Percentiles rank a stretch among this genome's conserved stretches.
Evolutionary conservation across 495 filamentous ascomycete genomes (phyloP).

Genomic region (Penicillium coffeae): DNA sequence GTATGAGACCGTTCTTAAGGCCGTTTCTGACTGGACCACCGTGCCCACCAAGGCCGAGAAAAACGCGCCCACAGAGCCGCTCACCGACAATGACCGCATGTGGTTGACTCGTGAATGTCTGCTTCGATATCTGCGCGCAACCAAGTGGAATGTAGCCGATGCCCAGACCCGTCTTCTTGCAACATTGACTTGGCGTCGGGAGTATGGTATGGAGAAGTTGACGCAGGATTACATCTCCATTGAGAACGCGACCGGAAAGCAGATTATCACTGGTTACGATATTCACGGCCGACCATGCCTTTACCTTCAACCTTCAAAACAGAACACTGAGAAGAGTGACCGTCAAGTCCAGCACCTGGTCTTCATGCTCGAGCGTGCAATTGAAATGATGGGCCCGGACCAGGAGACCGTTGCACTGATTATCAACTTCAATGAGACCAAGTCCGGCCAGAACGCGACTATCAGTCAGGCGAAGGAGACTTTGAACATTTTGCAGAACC

Average conservation of each 20-base stretch:
- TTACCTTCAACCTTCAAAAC: slow-evolving; percentile 80
- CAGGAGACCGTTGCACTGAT: slow-evolving; percentile 82
- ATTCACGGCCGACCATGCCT: slow-evolving; percentile 77
- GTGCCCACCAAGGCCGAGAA: slow-evolving; percentile 59
- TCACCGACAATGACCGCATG: slow-evolving; percentile 77
- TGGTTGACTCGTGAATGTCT: slow-evolving; percentile 92
- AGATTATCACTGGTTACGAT: slow-evolving; percentile 84
- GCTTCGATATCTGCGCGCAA: slow-evolving; percentile 86
- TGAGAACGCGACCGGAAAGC: slow-evolving; percentile 96
- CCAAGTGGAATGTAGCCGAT: slow-evolving; percentile 79
- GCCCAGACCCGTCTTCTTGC: slow-evolving; percentile 72
- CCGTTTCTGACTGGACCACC: slow-evolving; percentile 66
- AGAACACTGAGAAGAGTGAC: slow-evolving; percentile 87
- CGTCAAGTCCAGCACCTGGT: slow-evolving; percentile 92
- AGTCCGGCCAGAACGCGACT: slow-evolving; percentile 70
- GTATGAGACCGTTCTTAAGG: slow-evolving; percentile 68
- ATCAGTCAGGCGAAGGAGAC: slow-evolving; percentile 74
- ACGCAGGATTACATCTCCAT: slow-evolving; percentile 78
- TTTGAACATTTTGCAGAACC: slow-evolving; percentile 83
- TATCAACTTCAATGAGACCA: slow-evolving; percentile 82
- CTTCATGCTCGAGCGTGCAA: slow-evolving; percentile 86
- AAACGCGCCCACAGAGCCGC: slow-evolving; percentile 54
- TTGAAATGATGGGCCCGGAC: slow-evolving; percentile 80
- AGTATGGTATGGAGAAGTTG: slow-evolving; percentile 73
- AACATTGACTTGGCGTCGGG: slow-evolving; percentile 83